Conservation (phyloP, 148 eudicot species). For the Rhododendron simsii region DNA sequence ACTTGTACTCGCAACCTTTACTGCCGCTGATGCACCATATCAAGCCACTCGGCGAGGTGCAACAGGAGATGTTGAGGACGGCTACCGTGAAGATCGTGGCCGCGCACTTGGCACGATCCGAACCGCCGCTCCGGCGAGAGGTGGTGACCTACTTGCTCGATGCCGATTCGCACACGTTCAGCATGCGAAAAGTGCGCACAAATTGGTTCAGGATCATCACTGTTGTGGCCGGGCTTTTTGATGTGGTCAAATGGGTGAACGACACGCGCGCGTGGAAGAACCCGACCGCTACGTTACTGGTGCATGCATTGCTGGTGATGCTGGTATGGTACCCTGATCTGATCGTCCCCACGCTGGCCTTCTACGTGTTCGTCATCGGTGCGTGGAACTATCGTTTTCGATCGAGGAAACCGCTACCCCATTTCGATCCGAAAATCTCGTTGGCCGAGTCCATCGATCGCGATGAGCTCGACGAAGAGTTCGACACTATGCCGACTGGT, state of each 20-base stretch:
- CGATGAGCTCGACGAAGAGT: slow-evolving; percentile 90
- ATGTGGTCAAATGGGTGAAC: slow-evolving; percentile 68
- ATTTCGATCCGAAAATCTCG: slow-evolving; percentile 77
- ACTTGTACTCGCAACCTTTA: slow-evolving; percentile 73
- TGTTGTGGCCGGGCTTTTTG: slow-evolving; percentile 59
- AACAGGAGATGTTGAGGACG: slow-evolving; percentile 65
- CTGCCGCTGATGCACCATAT: slow-evolving; percentile 82
- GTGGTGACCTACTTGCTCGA: slow-evolving; percentile 68
- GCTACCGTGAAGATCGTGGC: slow-evolving; percentile 54
- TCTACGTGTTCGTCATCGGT: slow-evolving; percentile 69
- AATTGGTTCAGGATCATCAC: slow-evolving; percentile 77
- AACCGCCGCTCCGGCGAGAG: slow-evolving; percentile 83
- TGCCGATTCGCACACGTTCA: slow-evolving; percentile 65
- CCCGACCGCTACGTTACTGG: slow-evolving; percentile 75
- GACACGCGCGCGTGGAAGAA: slow-evolving; percentile 93
- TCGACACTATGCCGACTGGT: slow-evolving; percentile 58
- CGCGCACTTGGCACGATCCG: slow-evolving; percentile 60
- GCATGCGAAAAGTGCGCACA: slow-evolving; percentile 85
- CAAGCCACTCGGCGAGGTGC: slow-evolving; percentile 69
- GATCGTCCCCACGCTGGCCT: slow-evolving; percentile 75
- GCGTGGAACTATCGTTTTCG: slow-evolving; percentile 83
- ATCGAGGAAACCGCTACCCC: slow-evolving; percentile 48
- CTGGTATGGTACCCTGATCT: slow-evolving; percentile 91
- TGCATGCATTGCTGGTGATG: slow-evolving; percentile 78
- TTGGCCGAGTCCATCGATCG: slow-evolving; percentile 63